These are phyloP conservation scores for Cladosporium sp. DNA, from an alignment of 2,329 filamentous ascomycete genomes.

Conservation along the genomic window DNA sequence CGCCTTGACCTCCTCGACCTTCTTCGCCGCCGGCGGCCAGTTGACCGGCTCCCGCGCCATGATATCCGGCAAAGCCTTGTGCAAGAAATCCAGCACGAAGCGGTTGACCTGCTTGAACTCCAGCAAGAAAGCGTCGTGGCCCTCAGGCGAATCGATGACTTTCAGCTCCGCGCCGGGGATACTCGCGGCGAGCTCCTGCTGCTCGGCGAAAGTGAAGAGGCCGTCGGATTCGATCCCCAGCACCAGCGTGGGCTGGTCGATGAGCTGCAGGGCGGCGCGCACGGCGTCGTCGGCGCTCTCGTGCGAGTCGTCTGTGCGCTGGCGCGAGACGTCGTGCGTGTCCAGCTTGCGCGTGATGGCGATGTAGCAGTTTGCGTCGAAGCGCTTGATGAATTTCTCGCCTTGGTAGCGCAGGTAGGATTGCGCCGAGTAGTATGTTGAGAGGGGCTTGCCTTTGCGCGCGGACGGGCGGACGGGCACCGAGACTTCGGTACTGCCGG, in stretches of 20 bases:
- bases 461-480: conserved; percentile 26
- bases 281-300: conserved; percentile 44
- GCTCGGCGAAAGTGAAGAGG: conserved; percentile 94
- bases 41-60: conserved; percentile 56
- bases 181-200: conserved; percentile 80
- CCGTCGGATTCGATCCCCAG: conserved; percentile 94
- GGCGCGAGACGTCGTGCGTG: conserved; percentile 87
- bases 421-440: conserved; percentile 95
- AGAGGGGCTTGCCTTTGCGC: conserved; percentile 33
- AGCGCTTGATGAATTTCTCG: conserved; percentile 91
- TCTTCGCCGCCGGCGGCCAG: conserved; percentile 44
- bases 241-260: conserved; percentile 84
- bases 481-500: conserved; percentile 35
- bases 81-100: conserved; percentile 78
- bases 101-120: conserved; percentile 97
- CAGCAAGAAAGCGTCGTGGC: conserved; percentile 91
- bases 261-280: conserved; percentile 69
- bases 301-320: conserved; percentile 48
- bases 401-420: conserved; percentile 97
- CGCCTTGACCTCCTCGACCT: conserved; percentile 67
- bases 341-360: conserved; percentile 97
- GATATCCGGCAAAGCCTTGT: conserved; percentile 78
- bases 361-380: conserved; percentile 98
- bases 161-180: conserved; percentile 74
- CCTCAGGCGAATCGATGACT: conserved; percentile 89